Evolutionary conservation across 768 basidiomycete genomes (phyloP).

Genomic region (Phlegmacium glaucopus): DNA sequence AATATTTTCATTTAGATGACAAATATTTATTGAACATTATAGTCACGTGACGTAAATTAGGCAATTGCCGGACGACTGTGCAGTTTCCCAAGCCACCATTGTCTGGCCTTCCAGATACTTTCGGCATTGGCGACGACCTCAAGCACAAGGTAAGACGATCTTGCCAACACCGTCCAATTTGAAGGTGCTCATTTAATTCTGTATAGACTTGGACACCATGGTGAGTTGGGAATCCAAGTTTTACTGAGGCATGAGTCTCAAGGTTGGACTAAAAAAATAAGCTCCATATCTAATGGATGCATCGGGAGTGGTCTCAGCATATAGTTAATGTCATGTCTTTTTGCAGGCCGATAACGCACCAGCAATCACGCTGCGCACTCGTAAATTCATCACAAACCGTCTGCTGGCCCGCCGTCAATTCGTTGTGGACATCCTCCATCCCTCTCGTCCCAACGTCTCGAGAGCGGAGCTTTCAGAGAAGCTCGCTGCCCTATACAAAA

Average conservation of each 20-base stretch:
- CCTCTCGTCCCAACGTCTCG: constrained; percentile 91
- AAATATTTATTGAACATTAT: constrained; percentile 35
- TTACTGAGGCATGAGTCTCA: background rate
- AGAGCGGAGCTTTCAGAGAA: constrained; percentile 90
- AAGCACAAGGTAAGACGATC: constrained; percentile 37
- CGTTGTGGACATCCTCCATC: constrained; percentile 92
- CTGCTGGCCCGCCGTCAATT: constrained; percentile 96
- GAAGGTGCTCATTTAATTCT: constrained; percentile 1
- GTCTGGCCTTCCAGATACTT: constrained; percentile 14
- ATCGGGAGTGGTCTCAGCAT: constrained; percentile 7
- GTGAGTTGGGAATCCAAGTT: constrained; percentile 20
- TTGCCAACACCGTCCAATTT: background rate
- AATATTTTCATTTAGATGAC: background rate
- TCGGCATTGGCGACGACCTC: constrained; percentile 39
- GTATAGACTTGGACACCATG: constrained; percentile 23
- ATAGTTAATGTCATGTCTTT: constrained; percentile 9
- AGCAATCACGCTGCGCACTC: constrained; percentile 93
- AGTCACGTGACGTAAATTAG: constrained; percentile 21
- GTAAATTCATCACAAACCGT: constrained; percentile 99
- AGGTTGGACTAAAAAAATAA: background rate
- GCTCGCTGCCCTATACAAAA: constrained; percentile 90
- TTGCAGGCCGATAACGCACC: constrained; percentile 72
- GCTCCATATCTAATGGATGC: constrained; percentile 2
- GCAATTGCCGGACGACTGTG: constrained; percentile 41
- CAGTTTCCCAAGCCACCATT: constrained; percentile 38